Evolutionary conservation across 2,329 filamentous ascomycete genomes (phyloP), one percentile per base, ranked within the genome.

Genomic region (Nannizzia gypsea): DNA sequence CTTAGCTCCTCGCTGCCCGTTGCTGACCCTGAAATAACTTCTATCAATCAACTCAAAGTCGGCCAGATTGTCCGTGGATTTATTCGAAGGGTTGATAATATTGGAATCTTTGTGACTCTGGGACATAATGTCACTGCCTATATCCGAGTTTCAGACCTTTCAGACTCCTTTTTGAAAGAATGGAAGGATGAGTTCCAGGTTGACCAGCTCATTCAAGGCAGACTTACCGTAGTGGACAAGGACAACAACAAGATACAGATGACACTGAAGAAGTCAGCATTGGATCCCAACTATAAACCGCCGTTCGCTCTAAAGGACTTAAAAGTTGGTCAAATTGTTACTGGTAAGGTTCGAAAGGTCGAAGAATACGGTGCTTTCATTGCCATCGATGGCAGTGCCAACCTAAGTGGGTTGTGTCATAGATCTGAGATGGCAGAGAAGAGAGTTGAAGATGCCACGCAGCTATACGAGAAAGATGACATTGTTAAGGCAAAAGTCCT

Each of bases 321-420:
- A 60, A 83, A 87, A 69, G 77, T 82, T 63, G 91, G 90, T 5
- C 88, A 95, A 72, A 77, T 90, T 34, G 81, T 99, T 36, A 95
- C 89, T 11, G 93, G 91, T 56, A 95, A 89, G 70, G 84, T 99
- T 60, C 86, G 91, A 67, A 96, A 95, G 73, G 90, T 97, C 1
- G 89, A 95, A 69, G 88, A 96, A 34, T 99, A 91, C 71, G 93
- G 93, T 64, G 92, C 92, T 3, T 99, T 99, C 72, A 88, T 99
- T 66, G 83, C 95, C 48, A 78, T 99, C 20, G 90, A 96, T 71
- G 85, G 87, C 62, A 95, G 91, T 3, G 80, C 83, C 59, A 95
- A 95, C 66, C 84, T 99, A 63, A 95, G 92, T 66, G 93, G 93
- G 63, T 81, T 99, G 8, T 97, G 92, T 72, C 93, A 99, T 72